These are phyloP conservation scores for Quercus phellos DNA, from an alignment of 331 rosid species.

Conservation along the genomic window DNA sequence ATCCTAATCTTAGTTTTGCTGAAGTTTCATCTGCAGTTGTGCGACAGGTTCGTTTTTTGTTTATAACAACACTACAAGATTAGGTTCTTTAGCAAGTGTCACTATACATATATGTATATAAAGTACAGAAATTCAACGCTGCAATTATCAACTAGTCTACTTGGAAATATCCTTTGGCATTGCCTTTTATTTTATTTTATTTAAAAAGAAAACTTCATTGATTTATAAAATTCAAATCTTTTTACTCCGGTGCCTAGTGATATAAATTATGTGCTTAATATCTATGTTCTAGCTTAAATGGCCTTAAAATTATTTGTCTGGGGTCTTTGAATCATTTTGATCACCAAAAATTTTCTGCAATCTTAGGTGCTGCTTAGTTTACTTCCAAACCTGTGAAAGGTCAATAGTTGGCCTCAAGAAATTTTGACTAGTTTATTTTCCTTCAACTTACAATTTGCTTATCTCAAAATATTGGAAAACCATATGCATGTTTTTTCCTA, in stretches of 20 bases:
- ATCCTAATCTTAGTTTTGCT: slow-evolving; percentile 39
- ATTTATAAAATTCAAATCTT: neutral
- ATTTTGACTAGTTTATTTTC: neutral
- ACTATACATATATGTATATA: neutral
- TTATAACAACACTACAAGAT: neutral
- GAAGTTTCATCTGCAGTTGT: slow-evolving; percentile 45
- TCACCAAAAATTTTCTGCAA: neutral
- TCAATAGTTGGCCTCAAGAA: neutral
- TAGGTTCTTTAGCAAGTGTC: neutral
- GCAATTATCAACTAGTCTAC: neutral
- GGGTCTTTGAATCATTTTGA: neutral
- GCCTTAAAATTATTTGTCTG: neutral
- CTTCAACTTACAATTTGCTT: neutral
- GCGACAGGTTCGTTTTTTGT: slow-evolving; percentile 34
- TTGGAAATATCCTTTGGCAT: neutral
- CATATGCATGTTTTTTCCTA: neutral
- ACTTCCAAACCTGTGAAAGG: no score
- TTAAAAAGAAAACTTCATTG: neutral
- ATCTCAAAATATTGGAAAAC: neutral
- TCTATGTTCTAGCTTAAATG: neutral
- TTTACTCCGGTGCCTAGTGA: neutral
- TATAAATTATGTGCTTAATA: neutral
- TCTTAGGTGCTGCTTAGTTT: neutral
- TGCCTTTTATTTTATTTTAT: neutral
- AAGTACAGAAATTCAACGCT: neutral